These are phyloP conservation scores for Leucogyrophana mollusca DNA, from an alignment of 768 basidiomycete genomes.

Conservation along the genomic window DNA sequence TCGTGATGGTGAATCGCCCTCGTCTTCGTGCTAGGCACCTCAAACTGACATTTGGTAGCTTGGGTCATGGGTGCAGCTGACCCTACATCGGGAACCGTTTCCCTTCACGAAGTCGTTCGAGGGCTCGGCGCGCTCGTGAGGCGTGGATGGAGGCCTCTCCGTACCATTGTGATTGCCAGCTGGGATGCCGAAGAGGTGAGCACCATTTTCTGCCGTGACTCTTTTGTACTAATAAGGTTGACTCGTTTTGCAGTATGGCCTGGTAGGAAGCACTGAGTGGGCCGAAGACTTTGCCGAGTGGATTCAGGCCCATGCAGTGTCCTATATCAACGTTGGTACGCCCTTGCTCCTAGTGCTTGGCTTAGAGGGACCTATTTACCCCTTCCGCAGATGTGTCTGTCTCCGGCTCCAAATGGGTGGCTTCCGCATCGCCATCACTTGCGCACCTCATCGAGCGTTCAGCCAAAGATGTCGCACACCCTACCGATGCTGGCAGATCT, in stretches of 20 bases:
- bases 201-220: background rate
- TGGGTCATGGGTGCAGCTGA: conserved; percentile 53
- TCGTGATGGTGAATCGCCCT: conserved; percentile 64
- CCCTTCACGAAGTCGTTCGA: conserved; percentile 53
- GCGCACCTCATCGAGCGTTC: conserved; percentile 53
- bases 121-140: conserved; percentile 50
- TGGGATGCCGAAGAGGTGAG: conserved; percentile 78
- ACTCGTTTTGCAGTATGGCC: conserved; percentile 46
- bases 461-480: conserved; percentile 57
- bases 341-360: background rate
- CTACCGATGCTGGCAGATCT: conserved; percentile 45
- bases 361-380: too few species aligned
- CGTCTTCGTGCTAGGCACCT: background rate
- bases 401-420: conserved; percentile 49
- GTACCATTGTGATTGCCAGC: conserved; percentile 73
- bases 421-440: conserved; percentile 61
- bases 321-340: conserved; percentile 79
- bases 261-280: conserved; percentile 89
- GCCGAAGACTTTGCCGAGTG: conserved; percentile 88
- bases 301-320: conserved; percentile 76
- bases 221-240: conserved; percentile 1
- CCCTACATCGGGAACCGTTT: conserved; percentile 56
- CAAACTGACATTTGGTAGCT: conserved; percentile 9
- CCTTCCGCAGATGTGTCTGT: conserved; percentile 49
- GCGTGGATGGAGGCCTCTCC: conserved; percentile 65